Conservation (phyloP, 768 basidiomycete genomes). For the Flagelloscypha sp. region DNA sequence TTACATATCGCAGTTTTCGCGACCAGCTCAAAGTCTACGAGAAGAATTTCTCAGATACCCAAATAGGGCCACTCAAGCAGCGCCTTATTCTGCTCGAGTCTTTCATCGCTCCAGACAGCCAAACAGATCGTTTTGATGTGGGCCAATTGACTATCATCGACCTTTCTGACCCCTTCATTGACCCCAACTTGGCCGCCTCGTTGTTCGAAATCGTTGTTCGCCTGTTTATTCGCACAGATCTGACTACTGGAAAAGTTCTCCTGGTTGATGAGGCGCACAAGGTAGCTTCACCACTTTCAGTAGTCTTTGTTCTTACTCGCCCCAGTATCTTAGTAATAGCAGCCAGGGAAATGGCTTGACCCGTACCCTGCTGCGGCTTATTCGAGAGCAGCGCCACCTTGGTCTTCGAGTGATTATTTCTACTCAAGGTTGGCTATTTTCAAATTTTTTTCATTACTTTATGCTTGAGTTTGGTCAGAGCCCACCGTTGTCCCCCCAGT, state of each 20-base stretch:
- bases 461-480: constrained; percentile 30
- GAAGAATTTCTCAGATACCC: constrained; percentile 46
- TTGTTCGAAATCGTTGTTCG: constrained; percentile 64
- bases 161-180: constrained; percentile 67
- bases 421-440: constrained; percentile 54
- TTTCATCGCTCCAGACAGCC: constrained; percentile 38
- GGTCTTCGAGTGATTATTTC: constrained; percentile 68
- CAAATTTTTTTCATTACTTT: neutral
- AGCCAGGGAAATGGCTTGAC: constrained; percentile 45
- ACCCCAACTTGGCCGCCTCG: constrained; percentile 56
- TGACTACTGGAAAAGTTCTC: constrained; percentile 57
- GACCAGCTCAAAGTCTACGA: constrained; percentile 36
- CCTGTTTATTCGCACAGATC: constrained; percentile 52
- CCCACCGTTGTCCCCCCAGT: constrained; percentile 66
- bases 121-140: constrained; percentile 34
- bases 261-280: constrained; percentile 75
- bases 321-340: constrained; percentile 49
- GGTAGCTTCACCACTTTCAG: constrained; percentile 23
- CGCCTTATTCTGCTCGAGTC: constrained; percentile 52
- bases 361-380: constrained; percentile 46
- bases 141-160: constrained; percentile 64
- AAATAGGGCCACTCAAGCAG: constrained; percentile 50
- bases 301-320: neutral
- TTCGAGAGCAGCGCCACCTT: constrained; percentile 63
- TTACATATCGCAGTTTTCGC: constrained; percentile 43